Conservation (phyloP, 495 filamentous ascomycete species). For the Neurospora sp. region DNA sequence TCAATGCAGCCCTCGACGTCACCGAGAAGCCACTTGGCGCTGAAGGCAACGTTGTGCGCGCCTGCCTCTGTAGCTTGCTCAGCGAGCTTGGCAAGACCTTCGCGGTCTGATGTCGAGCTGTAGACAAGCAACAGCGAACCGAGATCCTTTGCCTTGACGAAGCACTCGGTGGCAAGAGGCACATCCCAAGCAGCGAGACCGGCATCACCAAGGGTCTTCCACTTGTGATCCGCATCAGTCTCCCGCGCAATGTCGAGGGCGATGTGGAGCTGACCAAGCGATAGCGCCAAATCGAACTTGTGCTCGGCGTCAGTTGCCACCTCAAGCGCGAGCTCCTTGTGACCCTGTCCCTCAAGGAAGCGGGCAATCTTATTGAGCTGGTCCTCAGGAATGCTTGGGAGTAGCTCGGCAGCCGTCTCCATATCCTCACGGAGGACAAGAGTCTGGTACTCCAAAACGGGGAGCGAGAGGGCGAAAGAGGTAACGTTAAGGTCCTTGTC, state of each 20-base stretch:
- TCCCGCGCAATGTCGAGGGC: constrained; percentile 75
- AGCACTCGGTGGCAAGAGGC: constrained; percentile 82
- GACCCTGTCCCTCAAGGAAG: constrained; percentile 94
- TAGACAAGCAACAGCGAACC: constrained; percentile 82
- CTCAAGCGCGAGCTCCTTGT: constrained; percentile 89
- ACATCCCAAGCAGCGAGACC: constrained; percentile 83
- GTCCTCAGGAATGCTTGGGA: constrained; percentile 71
- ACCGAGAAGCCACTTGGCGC: constrained; percentile 76
- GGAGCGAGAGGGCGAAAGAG: constrained; percentile 83
- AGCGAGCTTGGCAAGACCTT: constrained; percentile 62
- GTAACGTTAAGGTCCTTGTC: constrained; percentile 91
- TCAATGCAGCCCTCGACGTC: constrained; percentile 76
- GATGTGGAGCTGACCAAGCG: constrained; percentile 71
- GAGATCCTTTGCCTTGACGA: constrained; percentile 76
- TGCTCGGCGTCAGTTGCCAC: constrained; percentile 96
- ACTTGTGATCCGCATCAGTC: constrained; percentile 87
- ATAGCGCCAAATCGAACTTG: constrained; percentile 86
- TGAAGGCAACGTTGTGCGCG: constrained; percentile 86
- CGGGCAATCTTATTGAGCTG: constrained; percentile 96
- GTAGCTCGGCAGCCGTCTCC: constrained; percentile 78
- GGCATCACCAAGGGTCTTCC: constrained; percentile 91
- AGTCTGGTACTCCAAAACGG: constrained; percentile 96
- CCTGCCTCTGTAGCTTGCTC: constrained; percentile 64
- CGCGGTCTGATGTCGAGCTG: constrained; percentile 65
- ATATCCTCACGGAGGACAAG: constrained; percentile 91